Conservation (phyloP, 495 filamentous ascomycete genomes). For the Hypoxylon fuscum region DNA sequence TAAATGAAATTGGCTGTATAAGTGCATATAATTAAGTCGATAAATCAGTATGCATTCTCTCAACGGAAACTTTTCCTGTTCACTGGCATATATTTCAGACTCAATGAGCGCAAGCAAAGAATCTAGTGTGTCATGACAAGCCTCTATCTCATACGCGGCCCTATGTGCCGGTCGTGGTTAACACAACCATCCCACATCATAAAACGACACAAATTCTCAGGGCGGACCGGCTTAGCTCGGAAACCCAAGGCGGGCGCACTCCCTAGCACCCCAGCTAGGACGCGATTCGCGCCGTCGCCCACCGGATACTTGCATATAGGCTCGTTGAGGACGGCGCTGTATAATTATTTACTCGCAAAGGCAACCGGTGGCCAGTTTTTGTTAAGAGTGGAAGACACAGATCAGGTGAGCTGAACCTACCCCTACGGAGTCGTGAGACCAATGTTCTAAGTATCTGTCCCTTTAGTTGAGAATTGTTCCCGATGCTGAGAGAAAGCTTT, state of each 20-base stretch:
- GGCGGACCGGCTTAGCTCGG: slow-evolving; percentile 15
- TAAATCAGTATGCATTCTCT: too few relatives aligned
- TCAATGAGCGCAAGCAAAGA: neutral
- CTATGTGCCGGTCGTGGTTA: slow-evolving; percentile 23
- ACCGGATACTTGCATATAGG: slow-evolving; percentile 94
- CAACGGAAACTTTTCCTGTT: too few relatives aligned
- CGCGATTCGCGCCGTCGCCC: slow-evolving; percentile 94
- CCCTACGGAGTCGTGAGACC: neutral
- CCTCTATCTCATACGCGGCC: slow-evolving; percentile 30
- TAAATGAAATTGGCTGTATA: too few relatives aligned
- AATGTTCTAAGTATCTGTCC: slow-evolving; percentile 16
- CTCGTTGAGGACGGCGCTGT: slow-evolving; percentile 88
- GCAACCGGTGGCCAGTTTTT: slow-evolving; percentile 92
- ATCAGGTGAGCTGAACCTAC: slow-evolving; percentile 69
- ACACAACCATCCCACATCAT: slow-evolving; percentile 28
- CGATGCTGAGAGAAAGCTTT: slow-evolving; percentile 79
- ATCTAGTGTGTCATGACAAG: slow-evolving; percentile 3
- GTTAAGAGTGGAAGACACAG: slow-evolving; percentile 93
- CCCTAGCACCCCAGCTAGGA: slow-evolving; percentile 76
- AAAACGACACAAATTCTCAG: slow-evolving; percentile 37
- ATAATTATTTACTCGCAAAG: slow-evolving; percentile 89
- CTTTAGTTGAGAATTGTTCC: slow-evolving; percentile 59
- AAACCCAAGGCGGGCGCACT: slow-evolving; percentile 36
- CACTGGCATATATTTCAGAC: neutral
- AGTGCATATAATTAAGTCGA: too few relatives aligned